A percentile compares a stretch with the other conserved stretches of the same genome.
Evolutionary conservation across 495 filamentous ascomycete genomes (phyloP).

Genomic region (Pyrenopolyporus hunteri): DNA sequence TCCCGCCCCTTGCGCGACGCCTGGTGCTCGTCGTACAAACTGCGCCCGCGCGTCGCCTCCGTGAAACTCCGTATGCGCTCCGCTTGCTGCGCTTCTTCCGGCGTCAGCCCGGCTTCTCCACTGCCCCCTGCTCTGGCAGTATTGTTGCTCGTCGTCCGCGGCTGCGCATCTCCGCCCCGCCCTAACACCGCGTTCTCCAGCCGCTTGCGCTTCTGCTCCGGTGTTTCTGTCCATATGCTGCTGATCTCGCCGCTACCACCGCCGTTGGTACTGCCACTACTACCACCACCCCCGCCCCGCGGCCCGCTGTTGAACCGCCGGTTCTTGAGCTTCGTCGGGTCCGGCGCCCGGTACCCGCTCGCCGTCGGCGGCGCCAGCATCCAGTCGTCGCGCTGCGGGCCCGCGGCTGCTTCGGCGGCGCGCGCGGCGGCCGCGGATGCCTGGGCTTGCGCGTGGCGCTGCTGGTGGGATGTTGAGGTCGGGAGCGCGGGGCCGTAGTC

Average conservation of each 20-base stretch:
- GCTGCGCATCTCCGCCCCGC: slow-evolving; percentile 43
- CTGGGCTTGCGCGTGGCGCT: slow-evolving; percentile 35
- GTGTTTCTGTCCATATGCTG: slow-evolving; percentile 89
- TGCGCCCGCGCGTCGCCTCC: slow-evolving; percentile 63
- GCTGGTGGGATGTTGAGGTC: slow-evolving; percentile 44
- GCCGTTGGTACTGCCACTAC: slow-evolving; percentile 37
- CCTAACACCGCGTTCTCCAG: slow-evolving; percentile 88
- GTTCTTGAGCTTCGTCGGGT: slow-evolving; percentile 81
- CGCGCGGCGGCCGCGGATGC: slow-evolving; percentile 25
- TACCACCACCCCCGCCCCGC: slow-evolving; percentile 8
- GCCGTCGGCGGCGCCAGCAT: slow-evolving; percentile 85
- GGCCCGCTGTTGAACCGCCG: slow-evolving; percentile 81
- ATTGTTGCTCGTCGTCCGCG: neutral
- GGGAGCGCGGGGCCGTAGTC: slow-evolving; percentile 85
- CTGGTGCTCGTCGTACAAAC: slow-evolving; percentile 68
- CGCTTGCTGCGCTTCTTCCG: slow-evolving; percentile 53
- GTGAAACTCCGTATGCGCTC: slow-evolving; percentile 44
- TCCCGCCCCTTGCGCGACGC: slow-evolving; percentile 28
- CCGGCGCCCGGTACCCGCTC: slow-evolving; percentile 66
- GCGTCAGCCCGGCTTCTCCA: neutral
- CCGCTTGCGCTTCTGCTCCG: slow-evolving; percentile 82
- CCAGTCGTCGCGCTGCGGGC: slow-evolving; percentile 79
- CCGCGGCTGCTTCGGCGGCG: slow-evolving; percentile 37
- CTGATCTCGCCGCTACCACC: slow-evolving; percentile 58
- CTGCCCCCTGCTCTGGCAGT: neutral